phyloP scores from a whole-genome alignment of 1,284 basidiomycete genomes.

The Caloboletus inedulis region DNA sequence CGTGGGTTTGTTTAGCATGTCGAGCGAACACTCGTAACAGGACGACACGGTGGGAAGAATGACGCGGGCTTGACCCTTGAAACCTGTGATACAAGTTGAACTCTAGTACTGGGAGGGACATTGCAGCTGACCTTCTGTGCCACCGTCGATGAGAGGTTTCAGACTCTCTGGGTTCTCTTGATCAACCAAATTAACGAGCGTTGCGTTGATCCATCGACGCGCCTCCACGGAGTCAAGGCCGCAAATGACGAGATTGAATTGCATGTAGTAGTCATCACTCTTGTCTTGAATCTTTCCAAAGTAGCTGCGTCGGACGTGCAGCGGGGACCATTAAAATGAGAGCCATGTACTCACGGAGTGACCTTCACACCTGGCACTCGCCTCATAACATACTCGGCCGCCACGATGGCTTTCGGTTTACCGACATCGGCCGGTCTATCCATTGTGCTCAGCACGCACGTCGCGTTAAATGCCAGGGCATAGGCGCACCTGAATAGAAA shows the following conservation, averaged over 20 bases:
- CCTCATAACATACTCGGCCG: slow-evolving; percentile 94
- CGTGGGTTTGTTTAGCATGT: slow-evolving; percentile 97
- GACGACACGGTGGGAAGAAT: slow-evolving; percentile 95
- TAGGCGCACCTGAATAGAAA: slow-evolving; percentile 88
- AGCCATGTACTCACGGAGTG: slow-evolving; percentile 68
- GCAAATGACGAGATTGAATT: slow-evolving; percentile 96
- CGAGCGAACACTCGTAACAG: slow-evolving; percentile 98
- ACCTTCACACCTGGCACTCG: slow-evolving; percentile 92
- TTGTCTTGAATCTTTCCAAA: slow-evolving; percentile 99
- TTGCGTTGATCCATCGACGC: slow-evolving; percentile 98
- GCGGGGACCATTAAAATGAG: background rate
- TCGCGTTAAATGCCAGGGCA: background rate
- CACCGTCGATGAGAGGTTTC: slow-evolving; percentile 98
- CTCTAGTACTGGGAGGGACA: background rate
- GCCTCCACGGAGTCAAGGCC: slow-evolving; percentile 98
- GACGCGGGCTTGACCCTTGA: slow-evolving; percentile 97
- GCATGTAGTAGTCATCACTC: slow-evolving; percentile 92
- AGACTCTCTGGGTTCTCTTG: slow-evolving; percentile 87
- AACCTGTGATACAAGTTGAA: slow-evolving; percentile 53
- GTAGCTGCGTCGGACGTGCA: slow-evolving; percentile 55
- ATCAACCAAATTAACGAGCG: slow-evolving; percentile 92
- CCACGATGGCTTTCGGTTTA: slow-evolving; percentile 88
- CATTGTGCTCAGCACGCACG: background rate
- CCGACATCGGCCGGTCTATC: slow-evolving; percentile 87
- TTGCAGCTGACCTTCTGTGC: slow-evolving; percentile 79